Evolutionary conservation across 176 grass and related monocot species (phyloP).

Genomic region (Zoysia japonica): DNA sequence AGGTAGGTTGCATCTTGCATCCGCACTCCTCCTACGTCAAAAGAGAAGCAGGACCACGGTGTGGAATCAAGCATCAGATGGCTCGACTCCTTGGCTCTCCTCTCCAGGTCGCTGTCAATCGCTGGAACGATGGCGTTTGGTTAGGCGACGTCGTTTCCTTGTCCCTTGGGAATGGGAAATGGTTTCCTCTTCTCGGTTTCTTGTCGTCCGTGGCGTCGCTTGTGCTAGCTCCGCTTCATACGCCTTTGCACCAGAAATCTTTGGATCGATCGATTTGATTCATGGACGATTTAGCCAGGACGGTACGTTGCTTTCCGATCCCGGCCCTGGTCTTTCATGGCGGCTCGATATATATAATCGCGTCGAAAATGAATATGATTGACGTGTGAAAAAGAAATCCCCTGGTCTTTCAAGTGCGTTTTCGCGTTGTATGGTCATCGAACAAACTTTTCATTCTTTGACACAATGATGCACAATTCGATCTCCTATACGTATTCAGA

Average conservation of each 20-base stretch:
- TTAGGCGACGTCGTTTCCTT: not conserved
- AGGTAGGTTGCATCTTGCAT: too few species aligned
- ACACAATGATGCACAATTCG: too few species aligned
- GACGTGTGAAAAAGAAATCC: not conserved
- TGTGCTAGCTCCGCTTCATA: not conserved
- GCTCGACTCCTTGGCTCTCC: not conserved
- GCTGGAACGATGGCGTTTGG: not conserved
- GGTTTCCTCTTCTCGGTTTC: not conserved
- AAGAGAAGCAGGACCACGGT: not conserved
- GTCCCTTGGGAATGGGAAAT: not conserved
- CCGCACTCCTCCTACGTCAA: not conserved
- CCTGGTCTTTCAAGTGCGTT: too few species aligned
- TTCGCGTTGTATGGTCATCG: too few species aligned
- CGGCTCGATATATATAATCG: not conserved
- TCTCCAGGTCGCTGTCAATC: not conserved
- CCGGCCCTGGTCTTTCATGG: not conserved
- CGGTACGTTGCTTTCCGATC: not conserved
- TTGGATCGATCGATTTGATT: not conserved
- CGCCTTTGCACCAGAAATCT: not conserved
- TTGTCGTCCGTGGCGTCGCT: too few species aligned
- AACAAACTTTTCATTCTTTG: too few species aligned
- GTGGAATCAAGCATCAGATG: too few species aligned
- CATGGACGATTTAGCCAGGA: not conserved
- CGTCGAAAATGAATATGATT: not conserved
- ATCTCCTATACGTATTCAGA: not conserved